Percentiles rank a stretch among this genome's conserved stretches.
Conservation (phyloP, 257 asterid genomes). For the Solanum lycopersicoides region DNA sequence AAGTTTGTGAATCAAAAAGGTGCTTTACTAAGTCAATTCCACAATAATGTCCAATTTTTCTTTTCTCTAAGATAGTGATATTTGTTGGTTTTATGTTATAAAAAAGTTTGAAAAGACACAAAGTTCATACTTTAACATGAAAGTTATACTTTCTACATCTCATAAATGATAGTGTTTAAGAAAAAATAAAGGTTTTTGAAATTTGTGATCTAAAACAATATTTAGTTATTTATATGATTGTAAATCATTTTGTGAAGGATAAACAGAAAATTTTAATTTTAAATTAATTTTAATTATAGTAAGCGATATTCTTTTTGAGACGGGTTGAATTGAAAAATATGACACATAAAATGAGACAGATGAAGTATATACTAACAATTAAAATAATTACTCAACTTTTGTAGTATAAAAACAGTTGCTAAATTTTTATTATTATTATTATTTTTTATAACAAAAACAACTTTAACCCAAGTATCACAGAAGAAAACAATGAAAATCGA, state of each 20-base stretch:
- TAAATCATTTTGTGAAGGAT: not conserved
- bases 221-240: too few species aligned
- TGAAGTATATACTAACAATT: too few species aligned
- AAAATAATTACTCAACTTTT: not conserved
- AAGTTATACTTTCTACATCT: not conserved
- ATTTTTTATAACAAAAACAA: too few species aligned
- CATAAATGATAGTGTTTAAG: not conserved
- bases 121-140: not conserved
- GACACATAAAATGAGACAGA: not conserved
- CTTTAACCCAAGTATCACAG: not conserved
- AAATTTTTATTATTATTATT: too few species aligned
- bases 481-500: not conserved
- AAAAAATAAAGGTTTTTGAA: too few species aligned
- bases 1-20: not conserved
- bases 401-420: not conserved
- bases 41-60: not conserved
- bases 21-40: not conserved
- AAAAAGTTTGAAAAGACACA: not conserved
- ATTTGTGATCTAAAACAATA: too few species aligned
- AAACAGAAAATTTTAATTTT: too few species aligned
- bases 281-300: too few species aligned
- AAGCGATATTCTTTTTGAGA: too few species aligned
- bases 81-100: not conserved
- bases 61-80: not conserved
- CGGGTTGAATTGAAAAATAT: too few species aligned